These are phyloP conservation scores for Boletus tomentosulus DNA, from an alignment of 768 basidiomycete genomes.

Conservation along the genomic window DNA sequence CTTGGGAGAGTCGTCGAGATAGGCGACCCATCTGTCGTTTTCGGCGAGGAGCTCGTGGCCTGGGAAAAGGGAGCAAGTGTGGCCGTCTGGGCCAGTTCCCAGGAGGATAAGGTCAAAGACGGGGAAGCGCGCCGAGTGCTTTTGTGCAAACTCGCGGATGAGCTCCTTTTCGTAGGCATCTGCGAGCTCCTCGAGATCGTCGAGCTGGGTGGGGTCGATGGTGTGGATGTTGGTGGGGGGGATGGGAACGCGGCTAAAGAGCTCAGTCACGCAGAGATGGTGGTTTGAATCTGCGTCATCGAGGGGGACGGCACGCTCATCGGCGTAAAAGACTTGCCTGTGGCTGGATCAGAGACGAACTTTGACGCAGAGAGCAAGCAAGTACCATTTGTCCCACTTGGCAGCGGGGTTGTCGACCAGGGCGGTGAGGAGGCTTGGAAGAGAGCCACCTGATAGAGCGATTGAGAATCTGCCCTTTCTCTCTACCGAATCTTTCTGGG, in stretches of 20 bases:
- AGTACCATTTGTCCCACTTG: slow-evolving; percentile 93
- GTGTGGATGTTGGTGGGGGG: slow-evolving; percentile 74
- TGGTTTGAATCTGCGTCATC: slow-evolving; percentile 94
- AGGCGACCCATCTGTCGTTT: slow-evolving; percentile 91
- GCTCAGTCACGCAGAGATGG: slow-evolving; percentile 59
- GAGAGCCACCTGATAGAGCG: slow-evolving; percentile 90
- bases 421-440: slow-evolving; percentile 76
- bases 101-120: slow-evolving; percentile 96
- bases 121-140: slow-evolving; percentile 93
- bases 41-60: slow-evolving; percentile 83
- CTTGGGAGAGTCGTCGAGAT: slow-evolving; percentile 90
- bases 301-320: slow-evolving; percentile 93
- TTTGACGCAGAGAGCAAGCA: slow-evolving; percentile 1
- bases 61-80: slow-evolving; percentile 97
- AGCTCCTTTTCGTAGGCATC: slow-evolving; percentile 82
- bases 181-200: slow-evolving; percentile 75
- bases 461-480: slow-evolving; percentile 89
- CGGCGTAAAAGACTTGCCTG: slow-evolving; percentile 98
- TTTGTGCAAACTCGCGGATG: slow-evolving; percentile 86
- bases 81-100: slow-evolving; percentile 97
- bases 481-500: slow-evolving; percentile 84
- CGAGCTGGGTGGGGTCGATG: slow-evolving; percentile 63
- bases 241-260: slow-evolving; percentile 83
- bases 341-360: not conserved
- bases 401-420: slow-evolving; percentile 62